phyloP scores from a whole-genome alignment of 805 yeast genomes.

The Teunomyces panamensis region DNA sequence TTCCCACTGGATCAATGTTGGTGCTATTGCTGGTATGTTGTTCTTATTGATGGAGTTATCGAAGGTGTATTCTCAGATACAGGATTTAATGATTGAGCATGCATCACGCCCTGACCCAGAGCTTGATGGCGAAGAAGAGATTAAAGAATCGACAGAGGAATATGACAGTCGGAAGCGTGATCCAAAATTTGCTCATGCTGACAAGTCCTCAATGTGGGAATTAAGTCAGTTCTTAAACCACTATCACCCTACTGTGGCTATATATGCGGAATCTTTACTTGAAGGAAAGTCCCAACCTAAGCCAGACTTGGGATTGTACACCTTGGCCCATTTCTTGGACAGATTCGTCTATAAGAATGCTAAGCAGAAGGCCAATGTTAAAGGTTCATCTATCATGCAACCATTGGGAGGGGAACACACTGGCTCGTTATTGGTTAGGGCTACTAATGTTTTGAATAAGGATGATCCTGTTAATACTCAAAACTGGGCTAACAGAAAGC shows the following conservation, averaged over 20 bases:
- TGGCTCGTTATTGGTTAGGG: slow-evolving; percentile 63
- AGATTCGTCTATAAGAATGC: slow-evolving; percentile 94
- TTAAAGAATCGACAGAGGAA: slow-evolving; percentile 2
- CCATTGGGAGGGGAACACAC: slow-evolving; percentile 87
- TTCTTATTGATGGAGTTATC: slow-evolving; percentile 68
- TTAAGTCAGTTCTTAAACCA: slow-evolving; percentile 67
- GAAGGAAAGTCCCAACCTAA: slow-evolving; percentile 51
- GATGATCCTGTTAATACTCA: slow-evolving; percentile 79
- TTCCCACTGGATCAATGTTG: slow-evolving; percentile 81
- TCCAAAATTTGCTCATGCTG: slow-evolving; percentile 89
- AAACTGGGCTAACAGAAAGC: slow-evolving; percentile 72
- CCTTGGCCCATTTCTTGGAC: slow-evolving; percentile 88
- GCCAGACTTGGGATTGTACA: slow-evolving; percentile 88
- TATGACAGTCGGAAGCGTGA: slow-evolving; percentile 91
- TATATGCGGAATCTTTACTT: slow-evolving; percentile 69
- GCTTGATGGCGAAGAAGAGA: slow-evolving; percentile 8
- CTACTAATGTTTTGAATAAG: slow-evolving; percentile 42
- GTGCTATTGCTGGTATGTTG: slow-evolving; percentile 82
- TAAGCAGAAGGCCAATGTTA: slow-evolving; percentile 66
- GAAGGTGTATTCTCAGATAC: slow-evolving; percentile 61
- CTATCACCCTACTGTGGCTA: slow-evolving; percentile 87
- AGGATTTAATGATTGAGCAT: slow-evolving; percentile 55
- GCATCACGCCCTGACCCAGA: slow-evolving; percentile 47
- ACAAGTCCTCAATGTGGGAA: slow-evolving; percentile 84
- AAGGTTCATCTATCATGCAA: slow-evolving; percentile 95